A percentile compares a stretch with the other conserved stretches of the same genome.
Evolutionary conservation across 306 rosid species (phyloP).

Genomic region (Fagus crenata): DNA sequence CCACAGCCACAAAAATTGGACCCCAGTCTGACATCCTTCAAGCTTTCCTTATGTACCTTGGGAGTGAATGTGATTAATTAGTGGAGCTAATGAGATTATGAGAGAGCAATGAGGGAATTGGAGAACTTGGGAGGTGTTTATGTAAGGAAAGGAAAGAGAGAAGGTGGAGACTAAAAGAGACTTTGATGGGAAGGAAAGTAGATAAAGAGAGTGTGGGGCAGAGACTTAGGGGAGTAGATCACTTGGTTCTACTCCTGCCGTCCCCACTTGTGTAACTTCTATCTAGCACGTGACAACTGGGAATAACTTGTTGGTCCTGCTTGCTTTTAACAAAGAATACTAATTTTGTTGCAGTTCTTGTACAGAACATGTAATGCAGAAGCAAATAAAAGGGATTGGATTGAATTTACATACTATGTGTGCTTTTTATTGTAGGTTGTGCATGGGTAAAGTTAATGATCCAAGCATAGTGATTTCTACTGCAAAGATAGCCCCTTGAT

Average conservation of each 20-base stretch:
- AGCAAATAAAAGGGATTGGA: slow-evolving; percentile 4
- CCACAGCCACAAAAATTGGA: slow-evolving; percentile 69
- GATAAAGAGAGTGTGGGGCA: slow-evolving; percentile 23
- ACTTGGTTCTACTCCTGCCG: slow-evolving; percentile 32
- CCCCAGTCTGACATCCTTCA: slow-evolving; percentile 74
- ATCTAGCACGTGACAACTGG: neutral
- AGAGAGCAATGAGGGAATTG: neutral
- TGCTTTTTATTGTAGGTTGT: neutral
- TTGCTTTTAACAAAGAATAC: neutral
- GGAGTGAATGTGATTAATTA: neutral
- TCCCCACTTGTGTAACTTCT: slow-evolving; percentile 2
- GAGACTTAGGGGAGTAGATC: slow-evolving; percentile 29
- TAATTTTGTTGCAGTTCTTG: neutral
- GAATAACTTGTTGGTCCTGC: neutral
- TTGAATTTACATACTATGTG: neutral
- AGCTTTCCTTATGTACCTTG: neutral
- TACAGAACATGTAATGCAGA: neutral
- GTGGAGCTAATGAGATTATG: neutral
- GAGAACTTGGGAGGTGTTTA: neutral
- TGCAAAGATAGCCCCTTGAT: too few relatives aligned
- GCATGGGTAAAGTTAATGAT: too few relatives aligned
- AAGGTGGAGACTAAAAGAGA: neutral
- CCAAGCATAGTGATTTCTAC: too few relatives aligned
- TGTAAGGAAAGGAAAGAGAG: neutral
- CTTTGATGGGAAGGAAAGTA: slow-evolving; percentile 40